Conservation (phyloP, 257 asterid species). For the Salvia splendens region DNA sequence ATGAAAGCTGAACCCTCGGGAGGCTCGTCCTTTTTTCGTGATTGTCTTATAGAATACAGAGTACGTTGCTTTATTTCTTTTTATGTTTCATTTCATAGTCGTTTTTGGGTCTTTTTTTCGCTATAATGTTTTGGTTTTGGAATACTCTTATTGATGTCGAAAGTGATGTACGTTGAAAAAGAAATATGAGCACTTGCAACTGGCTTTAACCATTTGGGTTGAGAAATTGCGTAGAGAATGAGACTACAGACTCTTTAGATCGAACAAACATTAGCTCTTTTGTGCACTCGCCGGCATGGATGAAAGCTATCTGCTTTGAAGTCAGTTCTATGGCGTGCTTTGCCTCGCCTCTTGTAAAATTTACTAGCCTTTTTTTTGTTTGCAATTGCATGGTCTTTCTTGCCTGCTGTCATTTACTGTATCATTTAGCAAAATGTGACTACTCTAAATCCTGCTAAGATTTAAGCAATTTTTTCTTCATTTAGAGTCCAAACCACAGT, state of each 20-base stretch:
- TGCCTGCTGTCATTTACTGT: too few relatives aligned
- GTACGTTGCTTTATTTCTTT: constrained; percentile 7
- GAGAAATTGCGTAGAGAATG: background rate
- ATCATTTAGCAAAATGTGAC: too few relatives aligned
- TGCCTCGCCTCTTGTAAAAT: too few relatives aligned
- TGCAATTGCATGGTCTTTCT: too few relatives aligned
- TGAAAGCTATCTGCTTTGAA: too few relatives aligned
- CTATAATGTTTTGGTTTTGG: background rate
- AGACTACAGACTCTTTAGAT: background rate
- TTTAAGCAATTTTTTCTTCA: too few relatives aligned
- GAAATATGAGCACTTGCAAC: background rate
- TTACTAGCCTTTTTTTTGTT: too few relatives aligned
- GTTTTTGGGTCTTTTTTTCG: background rate
- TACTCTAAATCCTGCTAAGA: too few relatives aligned
- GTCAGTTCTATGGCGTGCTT: too few relatives aligned
- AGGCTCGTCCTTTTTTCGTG: background rate
- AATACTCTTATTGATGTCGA: background rate
- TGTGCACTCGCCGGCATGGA: too few relatives aligned
- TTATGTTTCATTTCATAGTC: background rate
- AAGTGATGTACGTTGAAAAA: background rate
- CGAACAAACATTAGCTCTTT: background rate
- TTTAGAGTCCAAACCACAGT: background rate
- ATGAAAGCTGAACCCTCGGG: background rate
- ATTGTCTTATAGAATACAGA: background rate
- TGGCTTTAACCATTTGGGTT: background rate